Evolutionary conservation across 2,329 filamentous ascomycete genomes (phyloP).

Genomic region (Fusarium nisikadoi): DNA sequence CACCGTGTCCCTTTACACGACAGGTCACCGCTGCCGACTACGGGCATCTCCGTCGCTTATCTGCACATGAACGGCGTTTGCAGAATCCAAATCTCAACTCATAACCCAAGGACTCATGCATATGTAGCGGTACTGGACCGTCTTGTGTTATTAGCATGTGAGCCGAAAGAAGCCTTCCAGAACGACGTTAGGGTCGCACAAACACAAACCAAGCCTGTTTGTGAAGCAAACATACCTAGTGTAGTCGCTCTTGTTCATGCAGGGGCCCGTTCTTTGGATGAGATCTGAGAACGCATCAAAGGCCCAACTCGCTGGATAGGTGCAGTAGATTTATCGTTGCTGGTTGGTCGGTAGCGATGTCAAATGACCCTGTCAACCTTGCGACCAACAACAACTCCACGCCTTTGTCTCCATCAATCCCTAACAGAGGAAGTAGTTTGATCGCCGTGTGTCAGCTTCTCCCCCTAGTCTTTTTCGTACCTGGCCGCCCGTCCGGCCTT

Average conservation of each 20-base stretch:
- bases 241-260: constrained; percentile 7
- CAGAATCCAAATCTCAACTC: not conserved
- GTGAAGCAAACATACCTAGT: constrained; percentile 1
- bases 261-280: constrained; percentile 13
- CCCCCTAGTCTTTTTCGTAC: not conserved
- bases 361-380: constrained; percentile 4
- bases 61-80: constrained; percentile 35
- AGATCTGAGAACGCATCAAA: constrained; percentile 18
- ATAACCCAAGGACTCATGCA: constrained; percentile 8
- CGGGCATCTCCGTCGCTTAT: constrained; percentile 46
- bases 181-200: constrained; percentile 26
- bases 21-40: constrained; percentile 14
- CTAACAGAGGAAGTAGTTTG: constrained; percentile 10
- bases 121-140: constrained; percentile 1
- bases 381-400: constrained; percentile 18
- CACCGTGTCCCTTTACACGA: constrained; percentile 30
- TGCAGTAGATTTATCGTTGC: not conserved
- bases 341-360: constrained; percentile 2
- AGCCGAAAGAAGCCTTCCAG: constrained; percentile 38
- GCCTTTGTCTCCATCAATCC: constrained; percentile 12
- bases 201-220: constrained; percentile 11
- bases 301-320: constrained; percentile 14
- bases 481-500: not conserved
- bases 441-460: constrained; percentile 29
- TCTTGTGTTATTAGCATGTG: constrained; percentile 8